A percentile compares a stretch with the other conserved stretches of the same genome.
phyloP scores from a whole-genome alignment of 441 rosid species.

The Mallotus repandus region DNA sequence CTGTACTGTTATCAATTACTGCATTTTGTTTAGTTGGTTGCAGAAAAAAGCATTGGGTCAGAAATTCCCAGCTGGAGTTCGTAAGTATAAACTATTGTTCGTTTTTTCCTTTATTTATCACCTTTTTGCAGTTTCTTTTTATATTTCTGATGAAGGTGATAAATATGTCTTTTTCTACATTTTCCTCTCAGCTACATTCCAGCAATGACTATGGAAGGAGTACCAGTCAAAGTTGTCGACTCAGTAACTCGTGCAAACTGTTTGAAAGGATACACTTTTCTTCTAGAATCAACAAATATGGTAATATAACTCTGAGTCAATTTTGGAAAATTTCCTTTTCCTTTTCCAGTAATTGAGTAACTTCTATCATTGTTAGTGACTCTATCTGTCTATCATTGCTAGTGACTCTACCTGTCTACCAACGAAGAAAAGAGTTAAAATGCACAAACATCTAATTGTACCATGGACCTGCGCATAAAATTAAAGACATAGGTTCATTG shows the following conservation, averaged over 20 bases:
- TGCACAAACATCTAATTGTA: background rate
- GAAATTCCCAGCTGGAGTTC: conserved; percentile 66
- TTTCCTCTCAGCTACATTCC: conserved; percentile 48
- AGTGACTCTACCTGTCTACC: background rate
- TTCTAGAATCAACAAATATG: conserved; percentile 53
- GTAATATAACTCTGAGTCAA: conserved; percentile 35
- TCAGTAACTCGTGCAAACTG: conserved; percentile 58
- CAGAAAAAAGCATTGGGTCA: conserved; percentile 58
- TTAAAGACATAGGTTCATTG: background rate
- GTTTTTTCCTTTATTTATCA: conserved; percentile 13
- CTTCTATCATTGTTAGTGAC: background rate
- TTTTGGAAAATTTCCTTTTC: background rate
- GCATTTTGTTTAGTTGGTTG: conserved; percentile 56
- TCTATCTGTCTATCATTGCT: background rate
- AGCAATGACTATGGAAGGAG: conserved; percentile 58
- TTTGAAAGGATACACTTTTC: conserved; percentile 64
- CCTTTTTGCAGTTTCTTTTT: conserved; percentile 12
- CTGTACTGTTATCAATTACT: conserved; percentile 27
- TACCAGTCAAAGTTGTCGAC: conserved; percentile 58
- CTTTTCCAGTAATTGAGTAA: background rate
- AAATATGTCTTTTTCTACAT: conserved; percentile 1
- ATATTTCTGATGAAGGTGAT: conserved; percentile 5
- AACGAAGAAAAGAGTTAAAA: background rate
- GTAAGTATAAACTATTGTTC: conserved; percentile 51
- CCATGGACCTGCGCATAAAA: background rate